These are phyloP conservation scores for Acanthamoeba sp. DNA, from an alignment of 208 protist species.

Conservation along the genomic window DNA sequence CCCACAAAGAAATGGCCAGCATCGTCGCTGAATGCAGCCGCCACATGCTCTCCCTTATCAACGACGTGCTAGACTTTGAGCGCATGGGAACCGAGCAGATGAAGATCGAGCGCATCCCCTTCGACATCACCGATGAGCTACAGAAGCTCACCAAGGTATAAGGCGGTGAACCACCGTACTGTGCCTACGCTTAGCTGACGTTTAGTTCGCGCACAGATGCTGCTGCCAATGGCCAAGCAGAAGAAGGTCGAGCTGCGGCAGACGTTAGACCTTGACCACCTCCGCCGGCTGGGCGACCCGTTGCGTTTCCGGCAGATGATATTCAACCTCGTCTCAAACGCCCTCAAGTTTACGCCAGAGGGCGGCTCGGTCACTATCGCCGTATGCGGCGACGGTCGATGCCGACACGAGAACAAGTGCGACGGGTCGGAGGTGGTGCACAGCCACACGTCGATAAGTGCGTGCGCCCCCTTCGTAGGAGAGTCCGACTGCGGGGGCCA, in stretches of 20 bases:
- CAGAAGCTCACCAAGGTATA: not conserved
- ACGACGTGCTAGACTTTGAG: conserved; percentile 64
- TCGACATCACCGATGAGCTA: not conserved
- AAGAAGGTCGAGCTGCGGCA: not conserved
- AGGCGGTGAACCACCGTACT: no score
- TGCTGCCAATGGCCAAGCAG: not conserved
- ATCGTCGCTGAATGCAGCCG: conserved; percentile 31
- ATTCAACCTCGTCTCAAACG: conserved; percentile 51
- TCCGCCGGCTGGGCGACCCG: conserved; percentile 69
- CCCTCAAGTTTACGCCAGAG: conserved; percentile 71
- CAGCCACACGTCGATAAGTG: no score
- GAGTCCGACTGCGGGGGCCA: not conserved
- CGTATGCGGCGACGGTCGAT: not conserved
- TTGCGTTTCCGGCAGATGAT: conserved; percentile 57
- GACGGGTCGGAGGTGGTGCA: no score
- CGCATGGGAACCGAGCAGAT: conserved; percentile 23
- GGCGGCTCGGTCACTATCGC: conserved; percentile 14
- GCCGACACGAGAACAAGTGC: not conserved
- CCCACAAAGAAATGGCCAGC: not conserved
- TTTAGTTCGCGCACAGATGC: not conserved
- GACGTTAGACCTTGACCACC: not conserved
- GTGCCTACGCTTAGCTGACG: no score
- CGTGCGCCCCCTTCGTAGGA: not conserved
- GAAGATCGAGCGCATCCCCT: conserved; percentile 63
- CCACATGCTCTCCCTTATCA: conserved; percentile 47